Evolutionary conservation across 2,329 filamentous ascomycete genomes (phyloP).

Genomic region (Stachybotrys elegans): DNA sequence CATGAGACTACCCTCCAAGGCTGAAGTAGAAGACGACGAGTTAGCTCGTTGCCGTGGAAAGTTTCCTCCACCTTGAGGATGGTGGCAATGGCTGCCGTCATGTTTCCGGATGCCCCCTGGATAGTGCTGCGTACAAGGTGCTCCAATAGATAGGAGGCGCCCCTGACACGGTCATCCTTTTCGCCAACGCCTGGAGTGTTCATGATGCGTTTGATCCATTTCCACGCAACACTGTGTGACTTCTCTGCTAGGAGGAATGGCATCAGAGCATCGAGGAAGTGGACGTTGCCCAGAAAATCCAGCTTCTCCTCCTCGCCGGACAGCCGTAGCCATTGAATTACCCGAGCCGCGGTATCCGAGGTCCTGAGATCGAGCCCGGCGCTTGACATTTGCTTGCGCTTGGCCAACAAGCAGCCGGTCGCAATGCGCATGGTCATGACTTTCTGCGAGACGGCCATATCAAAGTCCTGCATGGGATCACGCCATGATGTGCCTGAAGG

Average conservation of each 20-base stretch:
- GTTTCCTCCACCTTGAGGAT: slow-evolving; percentile 41
- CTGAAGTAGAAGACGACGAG: slow-evolving; percentile 29
- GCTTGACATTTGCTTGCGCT: slow-evolving; percentile 34
- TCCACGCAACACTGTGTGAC: slow-evolving; percentile 46
- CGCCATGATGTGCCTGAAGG: slow-evolving; percentile 15
- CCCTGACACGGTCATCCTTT: slow-evolving; percentile 16
- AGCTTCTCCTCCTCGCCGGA: slow-evolving; percentile 42
- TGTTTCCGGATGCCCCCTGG: slow-evolving; percentile 30
- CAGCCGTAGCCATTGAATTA: slow-evolving; percentile 49
- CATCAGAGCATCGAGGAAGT: slow-evolving; percentile 35
- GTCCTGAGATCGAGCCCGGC: slow-evolving; percentile 28
- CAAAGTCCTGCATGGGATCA: slow-evolving; percentile 51
- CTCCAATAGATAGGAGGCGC: slow-evolving; percentile 27
- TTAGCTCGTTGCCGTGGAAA: slow-evolving; percentile 28
- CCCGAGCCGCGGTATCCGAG: slow-evolving; percentile 41
- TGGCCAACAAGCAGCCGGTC: slow-evolving; percentile 46
- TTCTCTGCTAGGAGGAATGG: slow-evolving; percentile 49
- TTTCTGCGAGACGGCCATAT: slow-evolving; percentile 48
- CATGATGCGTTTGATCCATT: slow-evolving; percentile 43
- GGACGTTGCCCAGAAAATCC: slow-evolving; percentile 35
- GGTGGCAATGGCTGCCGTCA: slow-evolving; percentile 45
- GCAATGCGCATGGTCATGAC: slow-evolving; percentile 52
- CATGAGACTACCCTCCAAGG: slow-evolving; percentile 46
- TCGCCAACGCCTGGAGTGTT: slow-evolving; percentile 15
- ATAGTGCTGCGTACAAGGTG: slow-evolving; percentile 38